A percentile compares a stretch with the other conserved stretches of the same genome.
These are phyloP conservation scores for Lolium multiflorum DNA, from an alignment of 176 grass and related monocot species.

Conservation along the genomic window DNA sequence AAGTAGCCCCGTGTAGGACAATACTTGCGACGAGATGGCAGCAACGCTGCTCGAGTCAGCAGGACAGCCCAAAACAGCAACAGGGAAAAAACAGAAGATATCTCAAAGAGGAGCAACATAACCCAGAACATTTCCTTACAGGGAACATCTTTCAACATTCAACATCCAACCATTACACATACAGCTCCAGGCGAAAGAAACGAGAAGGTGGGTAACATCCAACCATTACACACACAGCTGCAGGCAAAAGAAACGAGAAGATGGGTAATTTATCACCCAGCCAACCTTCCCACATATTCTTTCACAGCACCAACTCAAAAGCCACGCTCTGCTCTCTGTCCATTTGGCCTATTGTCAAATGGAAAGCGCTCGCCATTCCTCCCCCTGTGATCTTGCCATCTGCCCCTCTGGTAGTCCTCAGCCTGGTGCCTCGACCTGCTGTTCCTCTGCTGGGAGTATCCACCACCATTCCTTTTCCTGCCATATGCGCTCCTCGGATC, in stretches of 20 bases:
- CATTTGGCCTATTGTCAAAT: conserved; percentile 30
- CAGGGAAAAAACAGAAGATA: not conserved
- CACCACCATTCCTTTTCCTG: conserved; percentile 43
- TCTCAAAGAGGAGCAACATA: not conserved
- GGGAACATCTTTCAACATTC: conserved; percentile 13
- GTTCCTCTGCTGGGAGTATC: conserved; percentile 36
- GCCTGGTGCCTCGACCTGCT: conserved; percentile 26
- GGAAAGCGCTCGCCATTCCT: conserved; percentile 29
- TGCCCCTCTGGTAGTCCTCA: conserved; percentile 34
- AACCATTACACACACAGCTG: conserved; percentile 5
- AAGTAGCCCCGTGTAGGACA: not conserved
- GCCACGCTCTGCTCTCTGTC: not conserved
- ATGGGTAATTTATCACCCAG: not conserved
- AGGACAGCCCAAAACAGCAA: not conserved
- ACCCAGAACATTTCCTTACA: conserved; percentile 17
- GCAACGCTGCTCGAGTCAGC: not conserved
- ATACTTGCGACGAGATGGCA: not conserved
- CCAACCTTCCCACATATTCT: not conserved
- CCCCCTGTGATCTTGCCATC: conserved; percentile 34
- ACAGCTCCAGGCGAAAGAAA: conserved; percentile 11
- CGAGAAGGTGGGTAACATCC: not conserved
- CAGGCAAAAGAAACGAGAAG: conserved; percentile 20
- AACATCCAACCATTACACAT: conserved; percentile 12
- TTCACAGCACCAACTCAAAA: conserved; percentile 24
- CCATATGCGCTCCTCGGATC: conserved; percentile 30